These are phyloP conservation scores for Penicillium sp. DNA, from an alignment of 2,329 filamentous ascomycete species.

Conservation along the genomic window DNA sequence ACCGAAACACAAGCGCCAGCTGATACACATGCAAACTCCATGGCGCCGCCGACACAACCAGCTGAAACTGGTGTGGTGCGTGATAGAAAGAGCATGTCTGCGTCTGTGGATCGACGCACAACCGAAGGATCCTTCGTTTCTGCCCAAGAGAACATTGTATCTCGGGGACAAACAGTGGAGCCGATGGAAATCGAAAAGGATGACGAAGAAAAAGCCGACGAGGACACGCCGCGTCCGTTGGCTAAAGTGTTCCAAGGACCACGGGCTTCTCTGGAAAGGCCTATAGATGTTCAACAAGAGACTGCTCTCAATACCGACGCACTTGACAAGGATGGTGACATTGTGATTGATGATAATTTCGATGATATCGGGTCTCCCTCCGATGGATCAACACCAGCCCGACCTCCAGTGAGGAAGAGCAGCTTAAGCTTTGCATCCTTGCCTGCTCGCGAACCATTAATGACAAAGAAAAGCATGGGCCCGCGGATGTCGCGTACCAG, in stretches of 20 bases:
- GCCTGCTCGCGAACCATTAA: conserved; percentile 82
- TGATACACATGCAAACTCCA: conserved; percentile 19
- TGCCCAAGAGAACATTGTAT: conserved; percentile 36
- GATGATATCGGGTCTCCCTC: conserved; percentile 48
- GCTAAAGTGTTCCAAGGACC: conserved; percentile 13
- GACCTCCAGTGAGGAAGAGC: conserved; percentile 75
- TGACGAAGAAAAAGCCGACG: conserved; percentile 19
- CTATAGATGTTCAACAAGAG: conserved; percentile 15
- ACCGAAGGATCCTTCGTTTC: conserved; percentile 47
- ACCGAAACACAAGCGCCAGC: conserved; percentile 11
- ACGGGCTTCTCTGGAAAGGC: conserved; percentile 16
- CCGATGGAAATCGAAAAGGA: conserved; percentile 31
- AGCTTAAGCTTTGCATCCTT: conserved; percentile 92
- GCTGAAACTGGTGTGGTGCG: conserved; percentile 19
- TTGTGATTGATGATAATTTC: conserved; percentile 32
- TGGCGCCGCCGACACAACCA: neutral
- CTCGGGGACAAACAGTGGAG: conserved; percentile 35
- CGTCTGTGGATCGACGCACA: conserved; percentile 32
- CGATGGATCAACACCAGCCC: conserved; percentile 44
- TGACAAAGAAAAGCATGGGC: conserved; percentile 77
- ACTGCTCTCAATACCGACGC: conserved; percentile 16
- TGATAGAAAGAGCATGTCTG: conserved; percentile 22
- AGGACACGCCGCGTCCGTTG: conserved; percentile 15
- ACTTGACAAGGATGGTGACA: conserved; percentile 24
- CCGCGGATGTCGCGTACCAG: conserved; percentile 70